phyloP scores from a whole-genome alignment of 306 rosid species.

The Lupinus albus region DNA sequence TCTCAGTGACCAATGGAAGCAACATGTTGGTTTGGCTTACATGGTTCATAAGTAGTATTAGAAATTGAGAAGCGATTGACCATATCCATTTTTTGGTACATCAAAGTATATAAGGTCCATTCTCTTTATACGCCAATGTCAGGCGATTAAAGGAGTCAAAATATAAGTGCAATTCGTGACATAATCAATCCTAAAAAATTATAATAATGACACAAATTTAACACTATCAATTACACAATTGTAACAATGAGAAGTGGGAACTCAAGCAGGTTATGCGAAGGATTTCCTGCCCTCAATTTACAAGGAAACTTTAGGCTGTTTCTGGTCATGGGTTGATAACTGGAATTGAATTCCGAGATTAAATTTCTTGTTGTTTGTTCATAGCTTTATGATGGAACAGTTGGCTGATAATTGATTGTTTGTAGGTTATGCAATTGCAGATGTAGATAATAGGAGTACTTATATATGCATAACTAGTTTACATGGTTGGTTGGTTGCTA shows the following conservation, averaged over 20 bases:
- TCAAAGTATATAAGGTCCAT: no score
- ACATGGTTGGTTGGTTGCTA: not conserved
- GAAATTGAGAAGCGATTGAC: no score
- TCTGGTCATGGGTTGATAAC: not conserved
- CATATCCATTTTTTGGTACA: no score
- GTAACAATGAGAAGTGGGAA: not conserved
- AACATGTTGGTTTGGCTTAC: not conserved
- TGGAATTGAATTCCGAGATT: not conserved
- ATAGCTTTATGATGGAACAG: not conserved
- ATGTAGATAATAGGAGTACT: conserved; percentile 6
- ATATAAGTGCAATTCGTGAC: no score
- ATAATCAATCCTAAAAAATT: no score
- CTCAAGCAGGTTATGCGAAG: conserved; percentile 6
- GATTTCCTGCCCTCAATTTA: not conserved
- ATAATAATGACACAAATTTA: no score
- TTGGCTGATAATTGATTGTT: not conserved
- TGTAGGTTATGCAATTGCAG: not conserved
- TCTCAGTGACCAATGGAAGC: no score
- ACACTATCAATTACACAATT: no score
- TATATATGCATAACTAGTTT: not conserved
- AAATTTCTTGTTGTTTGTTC: not conserved
- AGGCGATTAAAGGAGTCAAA: no score
- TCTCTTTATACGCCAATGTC: no score
- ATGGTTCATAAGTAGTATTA: not conserved
- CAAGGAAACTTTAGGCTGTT: not conserved